Evolutionary conservation across 2,329 filamentous ascomycete species (phyloP).

Genomic region (Geoglossum cookeanum): DNA sequence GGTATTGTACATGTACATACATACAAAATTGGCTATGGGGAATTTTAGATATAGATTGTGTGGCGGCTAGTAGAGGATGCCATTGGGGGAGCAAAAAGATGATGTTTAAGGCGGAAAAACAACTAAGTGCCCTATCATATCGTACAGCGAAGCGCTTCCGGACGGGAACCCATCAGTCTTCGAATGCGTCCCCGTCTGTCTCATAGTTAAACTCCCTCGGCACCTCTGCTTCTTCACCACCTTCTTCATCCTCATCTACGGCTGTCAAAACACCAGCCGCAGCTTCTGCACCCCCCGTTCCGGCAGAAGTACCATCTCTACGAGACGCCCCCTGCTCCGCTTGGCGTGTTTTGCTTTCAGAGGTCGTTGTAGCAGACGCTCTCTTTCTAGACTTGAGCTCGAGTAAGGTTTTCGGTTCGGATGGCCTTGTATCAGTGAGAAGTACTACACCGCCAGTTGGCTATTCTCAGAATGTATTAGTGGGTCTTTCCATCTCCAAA

Average conservation of each 20-base stretch:
- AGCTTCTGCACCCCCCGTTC: slow-evolving; percentile 39
- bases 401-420: slow-evolving; percentile 59
- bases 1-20: background rate
- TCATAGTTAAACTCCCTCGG: slow-evolving; percentile 65
- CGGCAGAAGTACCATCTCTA: slow-evolving; percentile 16
- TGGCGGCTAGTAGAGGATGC: background rate
- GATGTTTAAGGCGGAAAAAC: background rate
- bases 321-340: slow-evolving; percentile 15
- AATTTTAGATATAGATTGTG: background rate
- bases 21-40: background rate
- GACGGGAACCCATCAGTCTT: background rate
- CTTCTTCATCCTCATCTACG: slow-evolving; percentile 68
- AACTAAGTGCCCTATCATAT: background rate
- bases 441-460: slow-evolving; percentile 86
- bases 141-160: background rate
- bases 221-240: slow-evolving; percentile 48
- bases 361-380: slow-evolving; percentile 24
- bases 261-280: slow-evolving; percentile 68
- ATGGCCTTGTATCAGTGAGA: slow-evolving; percentile 66
- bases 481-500: background rate
- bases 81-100: background rate
- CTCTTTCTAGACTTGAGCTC: slow-evolving; percentile 83
- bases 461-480: slow-evolving; percentile 31
- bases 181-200: slow-evolving; percentile 35
- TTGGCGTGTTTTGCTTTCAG: slow-evolving; percentile 20